Evolutionary conservation across 2,329 filamentous ascomycete genomes (phyloP).

Genomic region (Epichloe elymi): DNA sequence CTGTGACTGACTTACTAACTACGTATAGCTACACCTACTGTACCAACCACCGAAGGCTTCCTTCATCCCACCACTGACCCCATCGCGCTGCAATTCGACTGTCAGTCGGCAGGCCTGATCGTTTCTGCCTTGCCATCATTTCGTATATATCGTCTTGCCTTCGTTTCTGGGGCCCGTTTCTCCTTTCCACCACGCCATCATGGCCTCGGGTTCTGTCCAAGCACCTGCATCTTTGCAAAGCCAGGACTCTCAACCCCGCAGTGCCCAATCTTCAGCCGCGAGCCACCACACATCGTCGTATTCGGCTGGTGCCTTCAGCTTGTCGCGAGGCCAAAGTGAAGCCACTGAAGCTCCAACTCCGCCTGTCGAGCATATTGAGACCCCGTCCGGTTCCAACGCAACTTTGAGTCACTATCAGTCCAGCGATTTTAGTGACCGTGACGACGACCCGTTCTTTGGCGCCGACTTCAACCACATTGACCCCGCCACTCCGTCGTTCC

Average conservation of each 20-base stretch:
- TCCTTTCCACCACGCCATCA: conserved; percentile 14
- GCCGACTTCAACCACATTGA: conserved; percentile 32
- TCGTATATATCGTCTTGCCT: not conserved
- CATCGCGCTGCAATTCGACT: conserved; percentile 3
- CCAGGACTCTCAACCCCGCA: conserved; percentile 21
- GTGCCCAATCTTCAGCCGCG: conserved; percentile 14
- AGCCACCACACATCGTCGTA: conserved; percentile 16
- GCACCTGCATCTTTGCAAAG: conserved; percentile 27
- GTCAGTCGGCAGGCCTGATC: not conserved
- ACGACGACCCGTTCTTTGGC: conserved; percentile 38
- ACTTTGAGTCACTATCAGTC: conserved; percentile 34
- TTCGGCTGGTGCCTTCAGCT: conserved; percentile 25
- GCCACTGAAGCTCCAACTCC: conserved; percentile 19
- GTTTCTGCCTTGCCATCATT: conserved; percentile 2
- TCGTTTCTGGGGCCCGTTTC: not conserved
- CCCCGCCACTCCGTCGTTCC: conserved; percentile 30
- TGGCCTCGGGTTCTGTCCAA: conserved; percentile 32
- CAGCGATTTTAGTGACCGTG: conserved; percentile 35
- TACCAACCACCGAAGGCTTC: not conserved
- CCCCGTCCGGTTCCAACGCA: conserved; percentile 37
- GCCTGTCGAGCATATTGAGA: conserved; percentile 22
- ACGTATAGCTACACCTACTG: no score
- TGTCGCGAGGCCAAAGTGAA: conserved; percentile 25
- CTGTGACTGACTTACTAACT: conserved; percentile 16
- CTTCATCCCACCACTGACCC: conserved; percentile 7